Conservation (phyloP, 805 yeast genomes). For the Yamadazyma insecticola region DNA sequence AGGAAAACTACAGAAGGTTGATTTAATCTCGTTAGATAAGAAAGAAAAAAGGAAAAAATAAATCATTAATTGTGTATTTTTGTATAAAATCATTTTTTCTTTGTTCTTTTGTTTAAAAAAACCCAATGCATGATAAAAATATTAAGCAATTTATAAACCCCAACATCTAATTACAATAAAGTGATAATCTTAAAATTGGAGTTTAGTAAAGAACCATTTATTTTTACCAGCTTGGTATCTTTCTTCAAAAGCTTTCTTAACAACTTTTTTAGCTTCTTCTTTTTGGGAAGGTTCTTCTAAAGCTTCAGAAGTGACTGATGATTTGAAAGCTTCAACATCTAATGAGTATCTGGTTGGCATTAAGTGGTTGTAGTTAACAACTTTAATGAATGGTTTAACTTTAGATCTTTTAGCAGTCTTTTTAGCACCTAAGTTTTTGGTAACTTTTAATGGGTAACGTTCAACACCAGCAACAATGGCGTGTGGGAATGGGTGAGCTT, state of each 20-base stretch:
- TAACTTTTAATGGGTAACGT: conserved; percentile 95
- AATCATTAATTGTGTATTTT: conserved; percentile 17
- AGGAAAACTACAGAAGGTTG: conserved; percentile 10
- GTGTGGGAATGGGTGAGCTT: conserved; percentile 98
- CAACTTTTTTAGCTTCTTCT: conserved; percentile 98
- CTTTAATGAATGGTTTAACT: conserved; percentile 99
- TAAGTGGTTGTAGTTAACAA: conserved; percentile 98
- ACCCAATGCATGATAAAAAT: conserved; percentile 18
- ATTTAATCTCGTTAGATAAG: too few relatives aligned
- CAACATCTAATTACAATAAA: conserved; percentile 1
- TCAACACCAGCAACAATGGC: conserved; percentile 99
- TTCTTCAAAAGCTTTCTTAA: conserved; percentile 99
- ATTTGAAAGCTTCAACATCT: conserved; percentile 93
- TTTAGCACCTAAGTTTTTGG: conserved; percentile 93
- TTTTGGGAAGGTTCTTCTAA: conserved; percentile 97
- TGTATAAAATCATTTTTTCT: conserved; percentile 18
- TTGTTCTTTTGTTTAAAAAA: too few relatives aligned
- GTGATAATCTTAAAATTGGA: conserved; percentile 65
- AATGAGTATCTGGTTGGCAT: conserved; percentile 99
- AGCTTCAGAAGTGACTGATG: conserved; percentile 87
- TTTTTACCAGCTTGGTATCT: conserved; percentile 99
- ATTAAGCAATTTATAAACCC: conserved; percentile 2
- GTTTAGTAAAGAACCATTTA: conserved; percentile 99
- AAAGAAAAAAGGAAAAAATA: too few relatives aligned
- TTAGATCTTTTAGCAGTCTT: conserved; percentile 95